phyloP scores from a whole-genome alignment of 2,329 filamentous ascomycete genomes.

The Zelopaecilomyces penicillatus region DNA sequence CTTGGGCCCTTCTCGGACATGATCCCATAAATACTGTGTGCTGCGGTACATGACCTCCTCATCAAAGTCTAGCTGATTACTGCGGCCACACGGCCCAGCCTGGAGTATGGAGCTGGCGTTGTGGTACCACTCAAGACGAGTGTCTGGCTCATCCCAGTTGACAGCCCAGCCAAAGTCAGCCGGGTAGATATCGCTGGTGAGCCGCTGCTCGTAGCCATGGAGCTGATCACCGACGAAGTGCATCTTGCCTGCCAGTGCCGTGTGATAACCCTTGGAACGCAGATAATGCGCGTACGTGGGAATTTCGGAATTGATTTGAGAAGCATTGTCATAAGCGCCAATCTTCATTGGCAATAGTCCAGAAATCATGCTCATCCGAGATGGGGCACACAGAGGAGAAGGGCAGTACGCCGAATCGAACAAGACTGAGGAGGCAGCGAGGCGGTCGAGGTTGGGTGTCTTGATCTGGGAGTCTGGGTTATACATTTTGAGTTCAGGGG shows the following conservation, averaged over 20 bases:
- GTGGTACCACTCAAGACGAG: constrained; percentile 88
- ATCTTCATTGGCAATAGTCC: constrained; percentile 89
- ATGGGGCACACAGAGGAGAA: constrained; percentile 84
- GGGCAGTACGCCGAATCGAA: constrained; percentile 95
- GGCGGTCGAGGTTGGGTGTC: constrained; percentile 78
- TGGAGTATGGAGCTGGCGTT: constrained; percentile 91
- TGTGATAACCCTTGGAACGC: constrained; percentile 77
- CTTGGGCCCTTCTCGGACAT: constrained; percentile 69
- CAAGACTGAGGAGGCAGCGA: constrained; percentile 74
- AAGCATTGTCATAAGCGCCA: constrained; percentile 84
- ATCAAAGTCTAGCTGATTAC: constrained; percentile 93
- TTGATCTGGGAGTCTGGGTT: constrained; percentile 83
- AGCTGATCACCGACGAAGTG: constrained; percentile 94
- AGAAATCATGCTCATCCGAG: constrained; percentile 89
- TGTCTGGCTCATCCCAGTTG: constrained; percentile 87
- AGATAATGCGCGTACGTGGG: constrained; percentile 93
- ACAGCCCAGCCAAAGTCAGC: constrained; percentile 92
- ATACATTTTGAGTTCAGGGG: constrained; percentile 85
- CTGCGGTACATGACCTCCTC: constrained; percentile 93
- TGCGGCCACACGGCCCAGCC: constrained; percentile 78
- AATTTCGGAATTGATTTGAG: constrained; percentile 72
- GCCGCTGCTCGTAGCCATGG: constrained; percentile 83
- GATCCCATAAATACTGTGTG: constrained; percentile 82
- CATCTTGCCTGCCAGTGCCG: constrained; percentile 90
- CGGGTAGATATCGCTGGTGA: constrained; percentile 94